These are phyloP conservation scores for Solanum chiquidenum DNA, from an alignment of 257 asterid genomes.

Conservation along the genomic window DNA sequence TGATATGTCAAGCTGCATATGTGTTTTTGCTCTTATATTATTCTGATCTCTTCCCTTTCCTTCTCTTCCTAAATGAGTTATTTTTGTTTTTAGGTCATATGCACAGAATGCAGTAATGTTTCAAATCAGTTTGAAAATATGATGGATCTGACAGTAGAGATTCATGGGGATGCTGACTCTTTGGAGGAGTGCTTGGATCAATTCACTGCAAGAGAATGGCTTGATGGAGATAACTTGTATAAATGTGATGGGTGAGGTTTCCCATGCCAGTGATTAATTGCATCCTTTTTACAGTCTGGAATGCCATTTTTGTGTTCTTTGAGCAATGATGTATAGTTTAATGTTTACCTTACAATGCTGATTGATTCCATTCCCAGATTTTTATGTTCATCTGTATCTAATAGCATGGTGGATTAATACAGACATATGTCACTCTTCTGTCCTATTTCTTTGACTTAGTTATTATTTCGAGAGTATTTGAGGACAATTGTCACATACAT, in stretches of 20 bases:
- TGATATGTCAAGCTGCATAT: background rate
- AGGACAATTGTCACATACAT: background rate
- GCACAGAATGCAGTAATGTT: slow-evolving; percentile 74
- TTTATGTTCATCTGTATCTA: background rate
- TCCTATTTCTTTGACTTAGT: background rate
- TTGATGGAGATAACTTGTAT: slow-evolving; percentile 98
- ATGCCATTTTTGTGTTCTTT: background rate
- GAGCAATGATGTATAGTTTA: background rate
- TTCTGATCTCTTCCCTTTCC: background rate
- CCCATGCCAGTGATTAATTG: background rate
- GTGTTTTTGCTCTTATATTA: background rate
- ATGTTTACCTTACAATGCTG: background rate
- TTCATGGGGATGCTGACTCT: slow-evolving; percentile 92
- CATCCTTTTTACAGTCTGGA: background rate
- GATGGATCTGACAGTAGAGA: slow-evolving; percentile 99
- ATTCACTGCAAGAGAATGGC: slow-evolving; percentile 83
- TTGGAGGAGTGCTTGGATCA: slow-evolving; percentile 96
- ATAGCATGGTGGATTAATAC: background rate
- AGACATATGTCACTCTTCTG: background rate
- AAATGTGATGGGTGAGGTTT: slow-evolving; percentile 79
- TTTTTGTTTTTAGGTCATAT: slow-evolving; percentile 57
- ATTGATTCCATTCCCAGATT: background rate
- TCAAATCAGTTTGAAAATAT: slow-evolving; percentile 88
- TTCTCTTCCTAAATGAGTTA: background rate
- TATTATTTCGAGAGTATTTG: background rate